phyloP scores from a whole-genome alignment of 169 alveolate genomes.

The Pseudocohnilembus persalinus region DNA sequence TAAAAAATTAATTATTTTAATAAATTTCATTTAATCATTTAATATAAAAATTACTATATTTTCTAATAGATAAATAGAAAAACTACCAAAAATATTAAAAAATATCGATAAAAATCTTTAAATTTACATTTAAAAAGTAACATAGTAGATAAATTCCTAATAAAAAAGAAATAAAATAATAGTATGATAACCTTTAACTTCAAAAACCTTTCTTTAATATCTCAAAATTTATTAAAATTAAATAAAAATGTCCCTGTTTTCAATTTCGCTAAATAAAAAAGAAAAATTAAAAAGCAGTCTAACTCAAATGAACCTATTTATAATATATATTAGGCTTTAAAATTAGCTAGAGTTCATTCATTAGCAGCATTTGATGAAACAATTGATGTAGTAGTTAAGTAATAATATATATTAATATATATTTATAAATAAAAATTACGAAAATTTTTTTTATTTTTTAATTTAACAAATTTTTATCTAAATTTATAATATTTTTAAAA shows the following conservation, averaged over 20 bases:
- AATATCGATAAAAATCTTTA: neutral
- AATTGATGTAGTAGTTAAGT: neutral
- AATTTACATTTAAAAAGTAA: neutral
- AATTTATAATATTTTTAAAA: too few relatives aligned
- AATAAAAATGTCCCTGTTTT: neutral
- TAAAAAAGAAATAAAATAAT: neutral
- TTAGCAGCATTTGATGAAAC: neutral
- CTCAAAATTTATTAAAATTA: too few relatives aligned
- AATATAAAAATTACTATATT: too few relatives aligned
- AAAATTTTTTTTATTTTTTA: too few relatives aligned
- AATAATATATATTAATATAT: too few relatives aligned
- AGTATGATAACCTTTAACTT: neutral
- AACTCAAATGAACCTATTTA: neutral
- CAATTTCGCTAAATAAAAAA: neutral
- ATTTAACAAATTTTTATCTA: too few relatives aligned
- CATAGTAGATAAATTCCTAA: neutral
- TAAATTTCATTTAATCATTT: too few relatives aligned
- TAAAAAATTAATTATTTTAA: too few relatives aligned
- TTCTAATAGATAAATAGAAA: too few relatives aligned
- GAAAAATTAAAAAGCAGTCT: neutral
- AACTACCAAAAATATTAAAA: too few relatives aligned
- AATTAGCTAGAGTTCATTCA: neutral
- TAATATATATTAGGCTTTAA: neutral
- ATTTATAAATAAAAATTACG: too few relatives aligned
- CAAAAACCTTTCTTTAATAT: neutral